Conservation (phyloP, 176 grass and related monocot species). For the Canna indica region DNA sequence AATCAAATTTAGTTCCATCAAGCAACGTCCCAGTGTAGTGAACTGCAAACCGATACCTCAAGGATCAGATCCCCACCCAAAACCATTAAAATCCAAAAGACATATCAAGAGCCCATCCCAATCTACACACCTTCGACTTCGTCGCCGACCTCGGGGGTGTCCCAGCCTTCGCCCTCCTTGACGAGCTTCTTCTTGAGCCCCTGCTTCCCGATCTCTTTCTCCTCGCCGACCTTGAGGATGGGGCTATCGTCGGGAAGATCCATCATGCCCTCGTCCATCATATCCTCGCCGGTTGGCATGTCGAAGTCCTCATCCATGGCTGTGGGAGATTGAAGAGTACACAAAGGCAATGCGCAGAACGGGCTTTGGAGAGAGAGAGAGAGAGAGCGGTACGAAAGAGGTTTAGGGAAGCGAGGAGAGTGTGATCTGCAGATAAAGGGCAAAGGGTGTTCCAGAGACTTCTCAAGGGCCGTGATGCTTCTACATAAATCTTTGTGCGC, state of each 20-base stretch:
- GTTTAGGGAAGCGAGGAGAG: background rate
- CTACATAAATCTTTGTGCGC: constrained; percentile 1
- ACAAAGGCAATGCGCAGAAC: background rate
- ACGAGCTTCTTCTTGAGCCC: constrained; percentile 67
- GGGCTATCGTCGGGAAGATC: constrained; percentile 24
- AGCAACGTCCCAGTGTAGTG: constrained; percentile 74
- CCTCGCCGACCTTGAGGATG: constrained; percentile 44
- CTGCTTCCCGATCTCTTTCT: constrained; percentile 58
- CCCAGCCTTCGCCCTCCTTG: constrained; percentile 49
- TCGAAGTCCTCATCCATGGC: constrained; percentile 60
- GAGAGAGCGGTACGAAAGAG: constrained; percentile 1
- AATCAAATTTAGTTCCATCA: constrained; percentile 78
- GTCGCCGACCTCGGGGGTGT: constrained; percentile 44
- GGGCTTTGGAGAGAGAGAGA: constrained; percentile 19
- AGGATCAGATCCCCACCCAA: constrained; percentile 39
- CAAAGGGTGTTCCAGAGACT: constrained; percentile 26
- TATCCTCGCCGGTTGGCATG: constrained; percentile 15
- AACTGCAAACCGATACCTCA: constrained; percentile 50
- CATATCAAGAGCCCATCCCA: background rate
- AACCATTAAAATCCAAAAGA: constrained; percentile 6
- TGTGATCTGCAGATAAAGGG: constrained; percentile 31
- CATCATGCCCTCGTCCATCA: constrained; percentile 62
- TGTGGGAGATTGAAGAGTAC: background rate
- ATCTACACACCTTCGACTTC: constrained; percentile 55
- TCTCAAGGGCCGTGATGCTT: constrained; percentile 26